Conservation (phyloP, 805 yeast genomes). For the Lipomyces orientalis region DNA sequence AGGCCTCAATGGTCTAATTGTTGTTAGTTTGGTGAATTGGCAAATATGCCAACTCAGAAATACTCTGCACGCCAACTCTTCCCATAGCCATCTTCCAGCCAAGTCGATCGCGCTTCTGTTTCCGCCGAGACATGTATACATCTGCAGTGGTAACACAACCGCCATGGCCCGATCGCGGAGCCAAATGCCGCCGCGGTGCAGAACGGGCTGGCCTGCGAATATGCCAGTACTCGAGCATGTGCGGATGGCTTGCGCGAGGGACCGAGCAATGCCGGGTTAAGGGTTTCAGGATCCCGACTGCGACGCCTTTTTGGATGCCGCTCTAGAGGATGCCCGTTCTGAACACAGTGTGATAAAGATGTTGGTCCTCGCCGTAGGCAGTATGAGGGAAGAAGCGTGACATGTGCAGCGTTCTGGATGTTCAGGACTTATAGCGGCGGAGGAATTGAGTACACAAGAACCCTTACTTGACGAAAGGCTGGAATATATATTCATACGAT, state of each 20-base stretch:
- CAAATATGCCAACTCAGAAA: too few species aligned
- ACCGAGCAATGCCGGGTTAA: not conserved
- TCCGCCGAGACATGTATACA: not conserved
- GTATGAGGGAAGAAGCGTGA: constrained; percentile 9
- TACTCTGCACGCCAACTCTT: too few species aligned
- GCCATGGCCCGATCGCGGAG: not conserved
- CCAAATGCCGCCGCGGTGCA: constrained; percentile 3
- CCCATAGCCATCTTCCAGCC: constrained; percentile 4
- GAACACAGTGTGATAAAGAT: not conserved
- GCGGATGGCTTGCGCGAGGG: not conserved
- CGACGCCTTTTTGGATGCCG: constrained; percentile 4
- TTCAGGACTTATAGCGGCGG: not conserved
- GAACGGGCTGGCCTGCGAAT: not conserved
- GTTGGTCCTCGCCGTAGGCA: constrained; percentile 2
- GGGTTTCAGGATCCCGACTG: not conserved
- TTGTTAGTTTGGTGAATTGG: too few species aligned
- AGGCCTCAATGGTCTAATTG: too few species aligned
- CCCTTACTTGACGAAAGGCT: too few species aligned
- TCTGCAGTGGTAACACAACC: not conserved
- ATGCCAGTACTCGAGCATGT: not conserved
- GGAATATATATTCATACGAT: too few species aligned
- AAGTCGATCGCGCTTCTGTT: not conserved
- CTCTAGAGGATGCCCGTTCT: not conserved
- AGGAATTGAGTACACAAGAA: too few species aligned
- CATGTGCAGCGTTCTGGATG: not conserved